A percentile compares a stretch with the other conserved stretches of the same genome.
phyloP scores from a whole-genome alignment of 2,329 filamentous ascomycete species.

The Cladosporium sp. region DNA sequence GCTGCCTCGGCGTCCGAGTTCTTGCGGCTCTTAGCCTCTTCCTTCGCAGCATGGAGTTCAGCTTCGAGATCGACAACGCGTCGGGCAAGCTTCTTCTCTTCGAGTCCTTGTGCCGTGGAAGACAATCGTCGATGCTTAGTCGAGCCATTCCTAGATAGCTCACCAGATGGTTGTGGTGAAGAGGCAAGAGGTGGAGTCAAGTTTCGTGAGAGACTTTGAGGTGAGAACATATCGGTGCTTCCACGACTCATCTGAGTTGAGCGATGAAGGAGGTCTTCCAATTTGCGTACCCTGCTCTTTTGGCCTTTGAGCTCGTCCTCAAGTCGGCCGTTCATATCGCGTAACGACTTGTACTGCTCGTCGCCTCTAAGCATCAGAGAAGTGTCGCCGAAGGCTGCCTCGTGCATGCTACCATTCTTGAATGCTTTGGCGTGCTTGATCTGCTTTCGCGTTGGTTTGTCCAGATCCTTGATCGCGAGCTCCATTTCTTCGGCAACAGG shows the following conservation, averaged over 20 bases:
- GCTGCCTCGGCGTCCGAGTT: slow-evolving; percentile 63
- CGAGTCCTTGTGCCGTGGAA: slow-evolving; percentile 60
- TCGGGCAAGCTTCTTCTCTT: slow-evolving; percentile 62
- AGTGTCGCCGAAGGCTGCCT: slow-evolving; percentile 82
- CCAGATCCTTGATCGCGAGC: slow-evolving; percentile 76
- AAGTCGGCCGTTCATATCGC: slow-evolving; percentile 57
- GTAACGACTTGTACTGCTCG: slow-evolving; percentile 66
- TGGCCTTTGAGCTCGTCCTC: slow-evolving; percentile 73
- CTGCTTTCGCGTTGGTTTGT: slow-evolving; percentile 81
- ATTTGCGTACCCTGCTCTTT: slow-evolving; percentile 84
- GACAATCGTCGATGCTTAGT: slow-evolving; percentile 55
- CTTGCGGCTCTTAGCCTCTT: slow-evolving; percentile 60
- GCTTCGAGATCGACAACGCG: slow-evolving; percentile 70
- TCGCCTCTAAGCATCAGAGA: slow-evolving; percentile 84
- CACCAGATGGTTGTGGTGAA: slow-evolving; percentile 25
- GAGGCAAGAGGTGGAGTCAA: slow-evolving; percentile 24
- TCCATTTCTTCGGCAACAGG: slow-evolving; percentile 69
- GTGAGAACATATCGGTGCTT: slow-evolving; percentile 38
- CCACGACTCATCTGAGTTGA: slow-evolving; percentile 62
- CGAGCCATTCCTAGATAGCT: slow-evolving; percentile 27
- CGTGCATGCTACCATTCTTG: slow-evolving; percentile 93
- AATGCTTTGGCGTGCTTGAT: slow-evolving; percentile 86
- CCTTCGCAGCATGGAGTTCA: slow-evolving; percentile 73
- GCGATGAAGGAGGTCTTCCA: slow-evolving; percentile 89
- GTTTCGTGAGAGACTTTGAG: slow-evolving; percentile 27